Evolutionary conservation across 2,329 filamentous ascomycete species (phyloP).

Genomic region (Fusarium miscanthi): DNA sequence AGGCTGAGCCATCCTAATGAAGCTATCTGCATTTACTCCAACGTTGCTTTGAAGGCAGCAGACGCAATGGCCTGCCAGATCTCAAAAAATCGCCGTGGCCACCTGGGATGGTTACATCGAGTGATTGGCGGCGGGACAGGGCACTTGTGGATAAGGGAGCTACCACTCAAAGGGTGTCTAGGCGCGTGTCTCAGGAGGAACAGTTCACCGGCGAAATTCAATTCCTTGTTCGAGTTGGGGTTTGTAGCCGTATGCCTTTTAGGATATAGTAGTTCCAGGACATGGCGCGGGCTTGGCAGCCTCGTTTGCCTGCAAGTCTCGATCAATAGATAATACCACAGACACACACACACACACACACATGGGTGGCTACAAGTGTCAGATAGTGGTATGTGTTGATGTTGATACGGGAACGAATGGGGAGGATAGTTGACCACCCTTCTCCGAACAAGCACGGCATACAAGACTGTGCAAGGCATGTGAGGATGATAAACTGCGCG

Average conservation of each 20-base stretch:
- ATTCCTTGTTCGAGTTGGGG: conserved; percentile 32
- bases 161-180: conserved; percentile 44
- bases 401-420: conserved; percentile 28
- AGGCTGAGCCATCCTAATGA: conserved; percentile 28
- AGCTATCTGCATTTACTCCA: conserved; percentile 34
- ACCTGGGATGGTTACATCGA: conserved; percentile 45
- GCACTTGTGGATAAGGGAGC: conserved; percentile 36
- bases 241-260: conserved; percentile 11
- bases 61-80: conserved; percentile 45
- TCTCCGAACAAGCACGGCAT: conserved; percentile 17
- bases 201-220: conserved; percentile 41
- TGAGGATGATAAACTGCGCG: conserved; percentile 38
- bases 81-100: conserved; percentile 44
- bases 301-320: conserved; percentile 33
- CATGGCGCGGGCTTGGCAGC: conserved; percentile 31
- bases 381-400: conserved; percentile 1
- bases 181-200: conserved; percentile 45
- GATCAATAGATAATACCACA: conserved; percentile 27
- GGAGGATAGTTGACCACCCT: conserved; percentile 21
- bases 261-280: conserved; percentile 20
- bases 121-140: conserved; percentile 33
- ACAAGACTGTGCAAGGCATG: conserved; percentile 28
- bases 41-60: conserved; percentile 36
- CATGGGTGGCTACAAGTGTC: conserved; percentile 15
- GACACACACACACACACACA: background rate